Evolutionary conservation across 1,284 basidiomycete species (phyloP).

Genomic region (Taiwanofungus camphoratus): DNA sequence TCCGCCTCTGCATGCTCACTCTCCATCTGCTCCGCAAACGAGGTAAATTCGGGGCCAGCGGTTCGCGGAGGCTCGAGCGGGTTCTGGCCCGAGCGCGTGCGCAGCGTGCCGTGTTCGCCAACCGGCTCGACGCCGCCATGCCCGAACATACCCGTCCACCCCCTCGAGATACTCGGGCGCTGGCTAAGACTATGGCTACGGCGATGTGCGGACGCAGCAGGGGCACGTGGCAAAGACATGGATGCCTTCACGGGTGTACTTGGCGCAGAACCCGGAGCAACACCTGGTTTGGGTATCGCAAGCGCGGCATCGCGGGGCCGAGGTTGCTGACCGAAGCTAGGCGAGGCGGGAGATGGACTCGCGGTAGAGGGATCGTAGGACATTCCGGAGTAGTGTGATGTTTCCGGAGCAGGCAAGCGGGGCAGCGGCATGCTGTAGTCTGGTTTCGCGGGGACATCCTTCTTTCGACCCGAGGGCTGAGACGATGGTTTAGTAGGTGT

Average conservation of each 20-base stretch:
- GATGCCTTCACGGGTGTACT: slow-evolving; percentile 24
- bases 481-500: slow-evolving; percentile 26
- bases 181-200: slow-evolving; percentile 76
- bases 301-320: slow-evolving; percentile 47
- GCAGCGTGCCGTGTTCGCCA: slow-evolving; percentile 35
- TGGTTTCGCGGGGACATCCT: slow-evolving; percentile 37
- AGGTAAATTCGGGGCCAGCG: slow-evolving; percentile 50
- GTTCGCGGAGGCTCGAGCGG: slow-evolving; percentile 40
- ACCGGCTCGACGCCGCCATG: slow-evolving; percentile 30
- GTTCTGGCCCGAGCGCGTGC: slow-evolving; percentile 23
- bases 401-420: slow-evolving; percentile 74
- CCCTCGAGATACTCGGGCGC: slow-evolving; percentile 44
- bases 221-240: slow-evolving; percentile 47
- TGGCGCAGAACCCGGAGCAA: slow-evolving; percentile 22
- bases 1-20: slow-evolving; percentile 27
- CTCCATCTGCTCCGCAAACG: slow-evolving; percentile 40
- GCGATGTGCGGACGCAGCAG: slow-evolving; percentile 61
- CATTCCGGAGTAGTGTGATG: slow-evolving; percentile 71
- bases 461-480: slow-evolving; percentile 23
- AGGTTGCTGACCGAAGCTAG: slow-evolving; percentile 51
- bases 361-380: slow-evolving; percentile 59
- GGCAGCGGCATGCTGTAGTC: slow-evolving; percentile 83
- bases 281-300: slow-evolving; percentile 18
- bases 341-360: slow-evolving; percentile 48
- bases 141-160: slow-evolving; percentile 45